Conservation (phyloP, 2,329 filamentous ascomycete genomes). For the Stemphylium lycopersici region DNA sequence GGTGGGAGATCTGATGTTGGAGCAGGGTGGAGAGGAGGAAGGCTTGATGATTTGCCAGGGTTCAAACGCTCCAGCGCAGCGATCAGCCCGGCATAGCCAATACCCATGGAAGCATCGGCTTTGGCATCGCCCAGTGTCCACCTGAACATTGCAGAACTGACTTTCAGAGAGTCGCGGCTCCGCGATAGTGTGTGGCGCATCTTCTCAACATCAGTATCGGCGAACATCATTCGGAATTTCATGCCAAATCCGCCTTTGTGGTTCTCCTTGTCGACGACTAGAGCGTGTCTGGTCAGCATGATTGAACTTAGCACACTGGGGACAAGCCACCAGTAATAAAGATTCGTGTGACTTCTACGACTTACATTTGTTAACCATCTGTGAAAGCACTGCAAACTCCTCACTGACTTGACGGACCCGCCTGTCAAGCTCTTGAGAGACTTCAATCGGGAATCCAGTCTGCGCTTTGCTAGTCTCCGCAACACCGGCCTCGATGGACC, state of each 20-base stretch:
- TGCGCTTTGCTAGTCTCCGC: conserved; percentile 50
- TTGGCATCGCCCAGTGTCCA: conserved; percentile 66
- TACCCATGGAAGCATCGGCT: conserved; percentile 66
- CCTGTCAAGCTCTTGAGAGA: conserved; percentile 67
- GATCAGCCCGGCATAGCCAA: conserved; percentile 70
- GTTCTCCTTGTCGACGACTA: conserved; percentile 64
- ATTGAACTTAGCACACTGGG: neutral
- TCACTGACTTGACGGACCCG: conserved; percentile 66
- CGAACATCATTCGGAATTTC: conserved; percentile 63
- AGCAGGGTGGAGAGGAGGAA: conserved; percentile 36
- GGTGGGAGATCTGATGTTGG: conserved; percentile 41
- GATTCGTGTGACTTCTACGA: neutral
- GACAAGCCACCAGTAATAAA: neutral
- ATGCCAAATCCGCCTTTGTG: conserved; percentile 66
- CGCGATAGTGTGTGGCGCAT: conserved; percentile 63
- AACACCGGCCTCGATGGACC: conserved; percentile 71
- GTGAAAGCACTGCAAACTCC: conserved; percentile 68
- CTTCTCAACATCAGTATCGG: conserved; percentile 65
- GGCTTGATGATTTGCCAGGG: conserved; percentile 32
- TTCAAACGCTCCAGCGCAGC: conserved; percentile 65
- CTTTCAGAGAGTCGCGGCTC: conserved; percentile 66
- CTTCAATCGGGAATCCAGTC: conserved; percentile 64
- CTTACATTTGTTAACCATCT: conserved; percentile 61
- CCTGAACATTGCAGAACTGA: conserved; percentile 69
- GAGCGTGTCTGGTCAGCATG: neutral